A percentile compares a stretch with the other conserved stretches of the same genome.
Evolutionary conservation across 176 grass and related monocot species (phyloP).

Genomic region (Poa pratensis): DNA sequence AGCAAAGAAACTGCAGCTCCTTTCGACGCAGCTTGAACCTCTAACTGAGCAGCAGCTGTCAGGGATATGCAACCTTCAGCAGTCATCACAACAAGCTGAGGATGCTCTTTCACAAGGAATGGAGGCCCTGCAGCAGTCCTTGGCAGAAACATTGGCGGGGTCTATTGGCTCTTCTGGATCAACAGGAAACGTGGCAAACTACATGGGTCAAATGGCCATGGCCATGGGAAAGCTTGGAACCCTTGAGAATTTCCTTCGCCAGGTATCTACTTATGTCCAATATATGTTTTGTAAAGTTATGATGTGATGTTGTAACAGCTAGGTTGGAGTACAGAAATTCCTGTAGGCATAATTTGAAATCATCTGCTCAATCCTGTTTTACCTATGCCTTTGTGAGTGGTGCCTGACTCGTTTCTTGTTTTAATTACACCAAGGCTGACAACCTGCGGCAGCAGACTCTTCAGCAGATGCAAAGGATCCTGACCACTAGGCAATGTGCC

Average conservation of each 20-base stretch:
- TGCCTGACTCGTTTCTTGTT: conserved; percentile 13
- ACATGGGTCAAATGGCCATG: conserved; percentile 99
- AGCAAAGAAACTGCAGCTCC: conserved; percentile 66
- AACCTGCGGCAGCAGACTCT: conserved; percentile 93
- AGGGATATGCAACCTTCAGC: conserved; percentile 84
- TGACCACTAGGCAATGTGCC: conserved; percentile 84
- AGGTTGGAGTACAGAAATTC: conserved; percentile 8
- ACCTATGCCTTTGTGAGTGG: neutral
- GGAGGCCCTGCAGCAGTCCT: conserved; percentile 96
- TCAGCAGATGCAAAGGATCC: conserved; percentile 87
- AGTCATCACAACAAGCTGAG: conserved; percentile 93
- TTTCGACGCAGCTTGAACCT: conserved; percentile 87
- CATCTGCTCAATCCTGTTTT: conserved; percentile 16
- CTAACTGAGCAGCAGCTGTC: conserved; percentile 88
- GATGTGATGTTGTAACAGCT: neutral
- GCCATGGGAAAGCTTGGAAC: conserved; percentile 99
- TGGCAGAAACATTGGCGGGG: conserved; percentile 94
- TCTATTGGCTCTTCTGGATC: conserved; percentile 81
- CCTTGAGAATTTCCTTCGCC: conserved; percentile 90
- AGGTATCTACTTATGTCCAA: conserved; percentile 58
- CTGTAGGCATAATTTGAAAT: conserved; percentile 14
- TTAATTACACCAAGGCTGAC: conserved; percentile 69
- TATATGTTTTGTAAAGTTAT: neutral
- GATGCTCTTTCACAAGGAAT: conserved; percentile 99
- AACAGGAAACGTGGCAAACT: conserved; percentile 93